Conservation (phyloP, 805 yeast genomes). For the Grigorovia transvaalensis region DNA sequence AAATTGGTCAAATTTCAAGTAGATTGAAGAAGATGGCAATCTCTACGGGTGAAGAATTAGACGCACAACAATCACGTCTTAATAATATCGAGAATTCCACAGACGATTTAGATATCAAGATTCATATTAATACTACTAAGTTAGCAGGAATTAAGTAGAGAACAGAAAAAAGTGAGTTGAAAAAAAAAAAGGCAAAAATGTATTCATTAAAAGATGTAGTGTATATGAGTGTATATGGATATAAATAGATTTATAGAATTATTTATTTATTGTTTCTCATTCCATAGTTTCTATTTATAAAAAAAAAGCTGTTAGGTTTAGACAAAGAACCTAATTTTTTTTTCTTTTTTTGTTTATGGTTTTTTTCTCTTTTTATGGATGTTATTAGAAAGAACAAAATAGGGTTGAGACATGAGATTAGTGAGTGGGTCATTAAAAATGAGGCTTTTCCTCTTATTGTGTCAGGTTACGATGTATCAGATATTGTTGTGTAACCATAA, state of each 20-base stretch:
- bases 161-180: not conserved
- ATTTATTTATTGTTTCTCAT: not conserved
- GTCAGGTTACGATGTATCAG: not conserved
- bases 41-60: slow-evolving; percentile 66
- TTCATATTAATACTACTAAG: slow-evolving; percentile 65
- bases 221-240: not conserved
- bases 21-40: slow-evolving; percentile 65
- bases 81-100: slow-evolving; percentile 73
- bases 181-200: not conserved
- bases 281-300: not conserved
- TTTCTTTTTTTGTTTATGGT: not conserved
- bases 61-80: slow-evolving; percentile 65
- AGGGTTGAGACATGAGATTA: not conserved
- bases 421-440: not conserved
- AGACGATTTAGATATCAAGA: slow-evolving; percentile 71
- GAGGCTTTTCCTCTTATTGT: not conserved
- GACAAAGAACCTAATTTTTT: not conserved
- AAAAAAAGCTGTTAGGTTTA: not conserved
- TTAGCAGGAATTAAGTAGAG: slow-evolving; percentile 29
- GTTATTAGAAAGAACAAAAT: not conserved
- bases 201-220: not conserved
- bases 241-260: not conserved
- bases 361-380: not conserved
- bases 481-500: slow-evolving; percentile 19
- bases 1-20: slow-evolving; percentile 55